Evolutionary conservation across 192 early-diverging fungal genomes (phyloP), one percentile per base, ranked within the genome.

Genomic region (Entrophospora sp.): DNA sequence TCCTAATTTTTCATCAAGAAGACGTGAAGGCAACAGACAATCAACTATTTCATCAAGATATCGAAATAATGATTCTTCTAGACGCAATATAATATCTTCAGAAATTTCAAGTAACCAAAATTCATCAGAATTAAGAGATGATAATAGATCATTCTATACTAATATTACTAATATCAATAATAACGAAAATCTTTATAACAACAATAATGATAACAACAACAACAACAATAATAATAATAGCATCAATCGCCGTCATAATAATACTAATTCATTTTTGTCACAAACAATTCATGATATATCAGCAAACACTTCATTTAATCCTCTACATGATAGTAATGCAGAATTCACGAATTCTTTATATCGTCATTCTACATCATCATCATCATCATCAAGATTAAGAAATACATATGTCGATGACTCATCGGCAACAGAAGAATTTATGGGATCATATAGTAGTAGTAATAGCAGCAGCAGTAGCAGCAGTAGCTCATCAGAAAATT

Each of bases 51-150:
- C 28, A 16, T 53, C 51, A 13, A 53, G 51, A 28, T 31, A 53
- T n/a, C 51, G 51, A 53, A 53, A 53, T 53, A 28, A 53, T 53
- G 30, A 53, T 53, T 53, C 18, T 46, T 46, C 18, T 46, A n/a
- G 18, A 46, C n/a, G n/a, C n/a, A n/a, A n/a, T n/a, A n/a, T n/a
- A n/a, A n/a, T n/a, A n/a, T n/a, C n/a, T n/a, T n/a, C n/a, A n/a
- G n/a, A n/a, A n/a, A n/a, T n/a, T n/a, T n/a, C n/a, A n/a, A n/a
- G n/a, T n/a, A n/a, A n/a, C n/a, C n/a, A n/a, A n/a, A n/a, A n/a
- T n/a, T n/a, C n/a, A n/a, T n/a, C n/a, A n/a, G n/a, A n/a, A n/a
- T 22, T 22, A 22, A 46, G 45, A 46, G 4, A 46, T 22, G 45
- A 22, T 46, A 46, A 20, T n/a, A n/a, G n/a, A n/a, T n/a, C n/a